Conservation (phyloP, 2,329 filamentous ascomycete species). For the Plectosphaerella cucumerina region DNA sequence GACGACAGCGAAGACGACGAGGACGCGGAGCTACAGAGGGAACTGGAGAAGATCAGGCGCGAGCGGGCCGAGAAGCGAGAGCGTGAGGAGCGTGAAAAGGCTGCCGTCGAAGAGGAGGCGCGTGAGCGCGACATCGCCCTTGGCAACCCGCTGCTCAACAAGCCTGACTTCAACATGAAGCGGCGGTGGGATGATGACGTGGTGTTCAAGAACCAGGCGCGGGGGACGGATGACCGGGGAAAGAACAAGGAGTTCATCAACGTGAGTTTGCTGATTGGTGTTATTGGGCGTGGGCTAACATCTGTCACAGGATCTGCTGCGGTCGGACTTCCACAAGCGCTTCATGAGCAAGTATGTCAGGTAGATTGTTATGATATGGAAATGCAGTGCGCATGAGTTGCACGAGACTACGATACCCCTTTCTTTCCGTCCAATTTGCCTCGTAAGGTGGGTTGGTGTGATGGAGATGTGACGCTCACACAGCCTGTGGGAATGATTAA, state of each 20-base stretch:
- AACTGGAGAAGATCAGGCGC: conserved; percentile 89
- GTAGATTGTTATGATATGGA: conserved; percentile 23
- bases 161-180: conserved; percentile 85
- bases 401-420: background rate
- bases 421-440: too few species aligned
- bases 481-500: too few species aligned
- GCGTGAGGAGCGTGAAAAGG: conserved; percentile 41
- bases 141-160: conserved; percentile 90
- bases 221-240: conserved; percentile 87
- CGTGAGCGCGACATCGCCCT: conserved; percentile 84
- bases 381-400: too few species aligned
- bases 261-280: conserved; percentile 43
- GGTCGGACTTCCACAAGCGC: conserved; percentile 95
- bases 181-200: conserved; percentile 97
- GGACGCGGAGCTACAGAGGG: conserved; percentile 83
- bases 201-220: conserved; percentile 97
- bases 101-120: conserved; percentile 76
- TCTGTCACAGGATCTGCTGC: conserved; percentile 65
- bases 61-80: conserved; percentile 80
- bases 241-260: conserved; percentile 96
- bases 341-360: conserved; percentile 78
- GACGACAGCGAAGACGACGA: conserved; percentile 75
- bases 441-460: too few species aligned
- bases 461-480: too few species aligned
- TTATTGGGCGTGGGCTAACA: background rate